Evolutionary conservation across 371 early-diverging fungal genomes (phyloP).

Genomic region (Smittium mucronatum): DNA sequence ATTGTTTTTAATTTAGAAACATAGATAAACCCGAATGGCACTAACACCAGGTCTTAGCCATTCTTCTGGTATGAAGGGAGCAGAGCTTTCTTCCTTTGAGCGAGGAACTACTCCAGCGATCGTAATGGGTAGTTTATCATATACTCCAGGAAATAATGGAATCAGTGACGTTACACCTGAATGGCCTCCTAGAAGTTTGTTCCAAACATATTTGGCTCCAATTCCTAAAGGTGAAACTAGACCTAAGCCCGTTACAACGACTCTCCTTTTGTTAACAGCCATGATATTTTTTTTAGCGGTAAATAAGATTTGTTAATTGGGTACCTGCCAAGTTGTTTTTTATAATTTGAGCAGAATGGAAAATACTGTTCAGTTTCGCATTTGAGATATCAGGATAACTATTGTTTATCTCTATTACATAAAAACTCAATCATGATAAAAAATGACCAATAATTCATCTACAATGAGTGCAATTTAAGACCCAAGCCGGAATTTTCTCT

Average conservation of each 20-base stretch:
- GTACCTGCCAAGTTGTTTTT: too few relatives aligned
- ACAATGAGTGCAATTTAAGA: too few relatives aligned
- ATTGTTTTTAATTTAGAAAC: neutral
- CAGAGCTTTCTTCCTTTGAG: constrained; percentile 36
- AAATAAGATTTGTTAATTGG: too few relatives aligned
- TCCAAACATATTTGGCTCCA: constrained; percentile 59
- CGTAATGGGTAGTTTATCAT: constrained; percentile 55
- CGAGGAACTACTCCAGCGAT: constrained; percentile 66
- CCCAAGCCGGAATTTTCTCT: too few relatives aligned
- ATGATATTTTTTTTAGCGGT: neutral
- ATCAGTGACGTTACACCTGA: constrained; percentile 66
- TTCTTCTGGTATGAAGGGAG: constrained; percentile 49
- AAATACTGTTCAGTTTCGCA: too few relatives aligned
- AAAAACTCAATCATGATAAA: too few relatives aligned
- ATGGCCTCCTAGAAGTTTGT: constrained; percentile 49
- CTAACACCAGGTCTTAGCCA: constrained; percentile 60
- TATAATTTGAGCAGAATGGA: too few relatives aligned
- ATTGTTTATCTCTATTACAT: too few relatives aligned
- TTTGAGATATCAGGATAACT: too few relatives aligned
- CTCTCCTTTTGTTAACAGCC: constrained; percentile 40
- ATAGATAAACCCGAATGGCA: neutral
- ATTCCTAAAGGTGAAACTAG: constrained; percentile 85
- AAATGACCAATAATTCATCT: too few relatives aligned
- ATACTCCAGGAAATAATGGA: constrained; percentile 17
- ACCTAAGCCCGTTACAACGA: constrained; percentile 91